Evolutionary conservation across 2,329 filamentous ascomycete genomes (phyloP), one percentile per base, ranked within the genome.

Genomic region (Xylariaceae sp.): DNA sequence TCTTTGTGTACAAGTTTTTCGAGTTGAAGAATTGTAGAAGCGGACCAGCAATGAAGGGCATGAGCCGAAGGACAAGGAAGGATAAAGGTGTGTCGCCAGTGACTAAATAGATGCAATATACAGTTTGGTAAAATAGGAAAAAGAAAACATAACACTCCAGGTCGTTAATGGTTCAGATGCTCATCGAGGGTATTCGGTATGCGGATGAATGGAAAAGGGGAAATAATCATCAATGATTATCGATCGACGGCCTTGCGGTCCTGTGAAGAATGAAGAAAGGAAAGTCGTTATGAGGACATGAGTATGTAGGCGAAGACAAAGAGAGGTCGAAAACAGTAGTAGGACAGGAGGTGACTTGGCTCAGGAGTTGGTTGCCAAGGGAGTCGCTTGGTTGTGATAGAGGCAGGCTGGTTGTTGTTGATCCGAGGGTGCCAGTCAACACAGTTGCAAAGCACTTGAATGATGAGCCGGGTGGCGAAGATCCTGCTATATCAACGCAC

Each of bases 251-350:
- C 70, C 67, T 64, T 51, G 52, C 13, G 59, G 66, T 62, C 68
- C 67, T 66, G 8, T 9, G 11, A 63, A 69, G 69, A 71, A 70
- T 72, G 63, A 70, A 71, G 70, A 72, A 70, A 72, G 64, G 68
- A 67, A 71, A 66, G 67, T 75, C 70, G 74, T 77, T 74, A 76
- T 74, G 73, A 75, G 72, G 73, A 75, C 75, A 78, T 77, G 70
- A 72, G 71, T 72, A 71, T 71, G 70, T 60, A 66, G 53, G 64
- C 57, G 62, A 64, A 53, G 37, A 64, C 65, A 72, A 72, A 70
- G 70, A 72, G 67, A 62, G 70, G 70, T 65, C 56, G 60, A 57
- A 64, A 53, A 18, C 47, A 23, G 30, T 37, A 53, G 51, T 50
- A 57, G 51, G 54, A 39, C 23, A 30, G 61, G 55, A 56, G 52